phyloP scores from a whole-genome alignment of 2,329 filamentous ascomycete species.

The Pyrenochaeta sp. region DNA sequence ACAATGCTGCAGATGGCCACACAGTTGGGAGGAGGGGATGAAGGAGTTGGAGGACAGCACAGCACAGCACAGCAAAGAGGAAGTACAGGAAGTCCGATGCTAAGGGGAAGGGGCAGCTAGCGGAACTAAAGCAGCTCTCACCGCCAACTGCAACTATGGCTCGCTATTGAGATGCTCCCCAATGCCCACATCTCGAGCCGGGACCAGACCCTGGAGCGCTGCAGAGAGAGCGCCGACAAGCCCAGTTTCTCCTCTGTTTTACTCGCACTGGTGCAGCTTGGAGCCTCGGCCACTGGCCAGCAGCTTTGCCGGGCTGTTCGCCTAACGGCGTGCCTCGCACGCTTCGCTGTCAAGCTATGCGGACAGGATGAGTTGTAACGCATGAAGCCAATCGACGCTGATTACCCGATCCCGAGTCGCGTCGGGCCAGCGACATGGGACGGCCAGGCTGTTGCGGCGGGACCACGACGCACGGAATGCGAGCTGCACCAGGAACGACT shows the following conservation, averaged over 20 bases:
- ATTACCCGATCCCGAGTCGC: conserved; percentile 6
- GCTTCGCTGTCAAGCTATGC: conserved; percentile 21
- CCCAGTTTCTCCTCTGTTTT: neutral
- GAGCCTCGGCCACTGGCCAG: neutral
- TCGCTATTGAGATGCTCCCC: neutral
- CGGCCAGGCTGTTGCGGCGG: neutral
- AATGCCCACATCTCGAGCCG: neutral
- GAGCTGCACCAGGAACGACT: conserved; percentile 2
- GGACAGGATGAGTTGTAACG: conserved; percentile 16
- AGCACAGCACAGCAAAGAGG: neutral
- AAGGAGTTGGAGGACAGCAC: neutral
- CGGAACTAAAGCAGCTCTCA: conserved; percentile 1
- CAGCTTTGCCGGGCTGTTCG: neutral
- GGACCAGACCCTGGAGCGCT: neutral
- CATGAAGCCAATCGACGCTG: conserved; percentile 15
- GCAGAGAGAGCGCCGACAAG: neutral
- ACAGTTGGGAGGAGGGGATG: neutral
- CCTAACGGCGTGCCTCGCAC: neutral
- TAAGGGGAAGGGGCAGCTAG: neutral
- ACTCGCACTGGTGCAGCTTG: neutral
- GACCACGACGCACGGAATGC: conserved; percentile 7
- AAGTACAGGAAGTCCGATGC: neutral
- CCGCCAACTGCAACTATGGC: conserved; percentile 1
- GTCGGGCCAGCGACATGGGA: conserved; percentile 6
- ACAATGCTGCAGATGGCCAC: conserved; percentile 16